phyloP scores from a whole-genome alignment of 441 rosid genomes.

The Erodium texanum region DNA sequence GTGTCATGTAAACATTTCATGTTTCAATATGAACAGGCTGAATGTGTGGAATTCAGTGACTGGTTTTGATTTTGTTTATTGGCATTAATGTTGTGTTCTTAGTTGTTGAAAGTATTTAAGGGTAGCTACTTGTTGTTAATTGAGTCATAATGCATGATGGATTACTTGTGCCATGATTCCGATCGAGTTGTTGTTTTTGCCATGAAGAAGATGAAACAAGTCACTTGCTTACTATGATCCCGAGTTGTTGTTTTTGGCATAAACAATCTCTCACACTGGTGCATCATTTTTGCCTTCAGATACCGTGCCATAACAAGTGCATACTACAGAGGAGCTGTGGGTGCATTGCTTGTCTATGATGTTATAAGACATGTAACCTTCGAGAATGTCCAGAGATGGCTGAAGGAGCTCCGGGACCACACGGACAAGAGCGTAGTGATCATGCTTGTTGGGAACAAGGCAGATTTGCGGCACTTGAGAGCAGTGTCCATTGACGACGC shows the following conservation, averaged over 20 bases:
- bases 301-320: conserved; percentile 59
- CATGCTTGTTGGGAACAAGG: conserved; percentile 54
- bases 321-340: conserved; percentile 53
- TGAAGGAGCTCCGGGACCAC: conserved; percentile 45
- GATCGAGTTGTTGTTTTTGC: no score
- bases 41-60: no score
- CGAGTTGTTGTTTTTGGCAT: no score
- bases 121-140: no score
- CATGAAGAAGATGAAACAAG: no score
- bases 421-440: conserved; percentile 42
- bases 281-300: conserved; percentile 17
- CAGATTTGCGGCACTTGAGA: conserved; percentile 35
- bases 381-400: conserved; percentile 46
- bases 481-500: conserved; percentile 52
- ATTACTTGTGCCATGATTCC: no score
- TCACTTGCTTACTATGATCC: no score
- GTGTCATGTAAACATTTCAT: not conserved
- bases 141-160: no score
- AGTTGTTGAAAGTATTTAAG: no score
- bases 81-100: not conserved
- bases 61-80: no score
- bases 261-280: no score
- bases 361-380: conserved; percentile 41
- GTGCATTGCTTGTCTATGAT: conserved; percentile 55
- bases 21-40: not conserved